These are phyloP conservation scores for Tinospora cordifolia DNA, from an alignment of 164 flowering plant species.

Conservation along the genomic window DNA sequence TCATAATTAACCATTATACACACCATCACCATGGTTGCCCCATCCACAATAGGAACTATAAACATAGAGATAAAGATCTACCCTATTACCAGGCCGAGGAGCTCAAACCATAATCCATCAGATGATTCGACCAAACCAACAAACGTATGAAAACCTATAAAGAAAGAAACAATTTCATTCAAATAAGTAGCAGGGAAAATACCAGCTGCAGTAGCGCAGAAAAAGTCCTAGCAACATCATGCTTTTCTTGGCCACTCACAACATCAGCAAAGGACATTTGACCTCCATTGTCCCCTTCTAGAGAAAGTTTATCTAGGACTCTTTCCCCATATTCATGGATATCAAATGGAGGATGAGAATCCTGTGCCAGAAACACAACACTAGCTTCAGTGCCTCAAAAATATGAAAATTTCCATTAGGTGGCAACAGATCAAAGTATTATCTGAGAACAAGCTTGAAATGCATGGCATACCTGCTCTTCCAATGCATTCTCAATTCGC, in stretches of 20 bases:
- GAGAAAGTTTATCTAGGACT: constrained; percentile 52
- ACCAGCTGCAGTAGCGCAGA: constrained; percentile 94
- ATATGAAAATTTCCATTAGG: constrained; percentile 1
- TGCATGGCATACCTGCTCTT: constrained; percentile 53
- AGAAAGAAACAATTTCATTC: not conserved
- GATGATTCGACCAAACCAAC: not conserved
- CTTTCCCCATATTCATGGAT: constrained; percentile 76
- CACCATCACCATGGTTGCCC: too few species aligned
- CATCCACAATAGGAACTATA: too few species aligned
- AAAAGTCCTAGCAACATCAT: constrained; percentile 82
- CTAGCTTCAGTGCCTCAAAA: not conserved
- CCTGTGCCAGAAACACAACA: constrained; percentile 39
- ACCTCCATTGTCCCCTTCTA: constrained; percentile 28
- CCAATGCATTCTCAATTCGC: constrained; percentile 71
- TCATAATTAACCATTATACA: too few species aligned
- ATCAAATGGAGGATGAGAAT: constrained; percentile 77
- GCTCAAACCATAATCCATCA: not conserved
- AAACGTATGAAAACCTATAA: not conserved
- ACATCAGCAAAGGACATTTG: constrained; percentile 59
- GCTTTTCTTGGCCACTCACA: constrained; percentile 64
- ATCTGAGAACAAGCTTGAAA: not conserved
- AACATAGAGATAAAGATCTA: too few species aligned
- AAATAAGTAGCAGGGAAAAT: constrained; percentile 15
- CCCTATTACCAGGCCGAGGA: not conserved
- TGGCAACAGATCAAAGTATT: not conserved